Conservation (phyloP, 2,329 filamentous ascomycete genomes). For the Botrytis galanthina region DNA sequence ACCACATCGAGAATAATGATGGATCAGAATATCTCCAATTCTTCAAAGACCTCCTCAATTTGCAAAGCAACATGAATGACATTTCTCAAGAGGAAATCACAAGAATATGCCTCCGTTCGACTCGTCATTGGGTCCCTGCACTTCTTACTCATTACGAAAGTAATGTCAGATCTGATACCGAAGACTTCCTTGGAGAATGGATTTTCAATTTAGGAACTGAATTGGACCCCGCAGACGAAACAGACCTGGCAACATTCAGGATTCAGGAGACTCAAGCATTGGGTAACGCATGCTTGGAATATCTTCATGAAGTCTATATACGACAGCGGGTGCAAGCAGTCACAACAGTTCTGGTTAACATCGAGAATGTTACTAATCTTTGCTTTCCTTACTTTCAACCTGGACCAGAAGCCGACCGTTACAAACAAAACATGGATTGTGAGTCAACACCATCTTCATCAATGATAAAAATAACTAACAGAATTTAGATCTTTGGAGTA, state of each 20-base stretch:
- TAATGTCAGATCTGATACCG: constrained; percentile 45
- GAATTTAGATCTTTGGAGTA: constrained; percentile 26
- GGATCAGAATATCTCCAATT: constrained; percentile 37
- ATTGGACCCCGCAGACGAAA: constrained; percentile 23
- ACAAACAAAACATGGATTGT: constrained; percentile 27
- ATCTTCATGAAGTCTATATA: constrained; percentile 35
- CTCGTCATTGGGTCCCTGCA: constrained; percentile 50
- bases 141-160: constrained; percentile 51
- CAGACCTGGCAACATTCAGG: constrained; percentile 9
- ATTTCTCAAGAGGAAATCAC: constrained; percentile 42
- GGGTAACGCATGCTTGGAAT: constrained; percentile 35
- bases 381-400: constrained; percentile 32
- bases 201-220: constrained; percentile 27
- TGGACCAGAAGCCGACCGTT: constrained; percentile 21
- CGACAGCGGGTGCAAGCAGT: constrained; percentile 33
- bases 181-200: constrained; percentile 31
- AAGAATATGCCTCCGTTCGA: constrained; percentile 42
- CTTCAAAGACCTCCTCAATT: constrained; percentile 33
- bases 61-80: constrained; percentile 23
- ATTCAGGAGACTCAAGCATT: constrained; percentile 27
- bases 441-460: constrained; percentile 22
- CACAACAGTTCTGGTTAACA: constrained; percentile 31
- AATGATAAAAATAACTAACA: constrained; percentile 19
- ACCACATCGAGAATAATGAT: constrained; percentile 33
- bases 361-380: constrained; percentile 31